phyloP scores from a whole-genome alignment of 177 flowering plant species.

The Vitis hybrid region DNA sequence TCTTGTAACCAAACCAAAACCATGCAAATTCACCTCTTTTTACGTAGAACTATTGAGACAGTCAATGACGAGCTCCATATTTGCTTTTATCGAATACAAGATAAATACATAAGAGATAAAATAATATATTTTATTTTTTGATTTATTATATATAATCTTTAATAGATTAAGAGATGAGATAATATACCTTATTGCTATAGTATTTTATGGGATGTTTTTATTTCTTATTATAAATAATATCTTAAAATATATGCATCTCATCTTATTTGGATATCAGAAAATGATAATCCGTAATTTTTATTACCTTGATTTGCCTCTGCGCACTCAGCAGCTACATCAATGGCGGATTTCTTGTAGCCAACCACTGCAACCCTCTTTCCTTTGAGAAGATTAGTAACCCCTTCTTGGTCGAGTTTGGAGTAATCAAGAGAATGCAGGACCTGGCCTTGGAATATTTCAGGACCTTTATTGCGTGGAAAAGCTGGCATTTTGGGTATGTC shows the following conservation, averaged over 20 bases:
- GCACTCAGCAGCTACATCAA: constrained; percentile 81
- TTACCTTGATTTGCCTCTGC: constrained; percentile 92
- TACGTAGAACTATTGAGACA: neutral
- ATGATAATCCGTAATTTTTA: neutral
- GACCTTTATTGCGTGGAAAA: constrained; percentile 64
- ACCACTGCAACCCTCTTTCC: constrained; percentile 76
- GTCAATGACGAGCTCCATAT: too few relatives aligned
- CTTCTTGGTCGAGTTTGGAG: constrained; percentile 69
- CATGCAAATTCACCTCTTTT: constrained; percentile 3
- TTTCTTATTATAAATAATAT: too few relatives aligned
- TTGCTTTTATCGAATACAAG: too few relatives aligned
- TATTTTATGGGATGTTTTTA: too few relatives aligned
- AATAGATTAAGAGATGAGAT: too few relatives aligned
- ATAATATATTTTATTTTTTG: too few relatives aligned
- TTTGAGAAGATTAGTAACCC: constrained; percentile 41
- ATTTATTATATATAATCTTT: too few relatives aligned
- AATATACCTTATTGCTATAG: too few relatives aligned
- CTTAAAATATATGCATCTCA: neutral
- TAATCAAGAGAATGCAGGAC: constrained; percentile 85
- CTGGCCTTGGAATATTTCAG: constrained; percentile 65
- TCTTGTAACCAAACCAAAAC: constrained; percentile 5
- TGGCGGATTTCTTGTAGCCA: constrained; percentile 92
- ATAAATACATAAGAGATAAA: too few relatives aligned
- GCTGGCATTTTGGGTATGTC: constrained; percentile 65
- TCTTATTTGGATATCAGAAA: neutral